Conservation (phyloP, 2,329 filamentous ascomycete species). For the Penicillium hordei region DNA sequence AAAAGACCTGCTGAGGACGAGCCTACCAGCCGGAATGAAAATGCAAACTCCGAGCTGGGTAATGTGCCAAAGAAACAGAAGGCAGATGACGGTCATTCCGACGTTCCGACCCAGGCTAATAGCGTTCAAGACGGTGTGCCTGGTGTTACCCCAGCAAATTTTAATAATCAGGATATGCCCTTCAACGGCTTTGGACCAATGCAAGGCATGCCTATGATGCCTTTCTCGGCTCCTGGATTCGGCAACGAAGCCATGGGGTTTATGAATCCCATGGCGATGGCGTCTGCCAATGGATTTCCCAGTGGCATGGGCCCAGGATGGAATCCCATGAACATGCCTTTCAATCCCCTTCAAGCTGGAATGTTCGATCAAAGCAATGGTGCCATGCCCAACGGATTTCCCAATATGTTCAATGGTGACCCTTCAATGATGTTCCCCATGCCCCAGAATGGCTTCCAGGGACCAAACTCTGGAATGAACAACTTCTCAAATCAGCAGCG, state of each 20-base stretch:
- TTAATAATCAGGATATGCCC: conserved; percentile 40
- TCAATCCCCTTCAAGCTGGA: conserved; percentile 35
- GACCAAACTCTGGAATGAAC: conserved; percentile 33
- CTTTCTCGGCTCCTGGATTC: conserved; percentile 38
- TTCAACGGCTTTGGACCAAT: conserved; percentile 35
- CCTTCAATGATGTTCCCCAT: conserved; percentile 41
- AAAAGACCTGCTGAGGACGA: conserved; percentile 82
- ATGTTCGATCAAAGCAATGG: conserved; percentile 39
- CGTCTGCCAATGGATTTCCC: conserved; percentile 32
- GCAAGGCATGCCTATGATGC: conserved; percentile 34
- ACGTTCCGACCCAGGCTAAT: conserved; percentile 13
- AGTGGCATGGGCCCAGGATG: conserved; percentile 38
- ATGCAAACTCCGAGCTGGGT: conserved; percentile 41
- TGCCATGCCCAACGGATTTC: conserved; percentile 34
- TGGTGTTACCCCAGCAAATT: conserved; percentile 24
- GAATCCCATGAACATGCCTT: conserved; percentile 50
- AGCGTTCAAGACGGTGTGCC: conserved; percentile 16
- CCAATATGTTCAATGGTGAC: conserved; percentile 40
- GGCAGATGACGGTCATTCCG: conserved; percentile 38
- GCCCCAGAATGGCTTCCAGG: conserved; percentile 33
- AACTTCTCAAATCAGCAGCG: conserved; percentile 61
- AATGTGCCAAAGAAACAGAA: conserved; percentile 46
- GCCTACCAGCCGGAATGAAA: conserved; percentile 45
- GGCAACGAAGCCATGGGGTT: conserved; percentile 34
- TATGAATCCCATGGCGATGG: conserved; percentile 45